Evolutionary conservation across 768 basidiomycete species (phyloP).

Genomic region (Suillus variegatus): DNA sequence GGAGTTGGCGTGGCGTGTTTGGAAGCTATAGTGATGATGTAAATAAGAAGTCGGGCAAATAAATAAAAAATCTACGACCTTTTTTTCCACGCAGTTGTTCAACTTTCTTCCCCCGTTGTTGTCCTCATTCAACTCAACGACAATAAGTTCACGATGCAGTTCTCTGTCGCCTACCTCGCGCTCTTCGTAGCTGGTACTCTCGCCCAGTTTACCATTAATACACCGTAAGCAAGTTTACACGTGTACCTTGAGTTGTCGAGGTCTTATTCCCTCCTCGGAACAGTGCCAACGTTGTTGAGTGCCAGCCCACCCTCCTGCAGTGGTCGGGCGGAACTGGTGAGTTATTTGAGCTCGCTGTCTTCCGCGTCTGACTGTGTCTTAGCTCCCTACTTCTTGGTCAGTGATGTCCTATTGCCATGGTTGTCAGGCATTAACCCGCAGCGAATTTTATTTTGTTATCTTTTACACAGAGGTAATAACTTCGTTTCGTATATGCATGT

Average conservation of each 20-base stretch:
- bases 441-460: background rate
- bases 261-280: conserved; percentile 12
- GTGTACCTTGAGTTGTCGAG: background rate
- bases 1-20: conserved; percentile 9
- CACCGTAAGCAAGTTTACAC: conserved; percentile 56
- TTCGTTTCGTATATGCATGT: background rate
- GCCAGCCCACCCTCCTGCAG: conserved; percentile 53
- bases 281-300: conserved; percentile 53
- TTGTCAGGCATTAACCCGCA: background rate
- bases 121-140: conserved; percentile 16
- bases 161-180: conserved; percentile 37
- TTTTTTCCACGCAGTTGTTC: conserved; percentile 29
- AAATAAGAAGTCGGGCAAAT: conserved; percentile 28
- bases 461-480: conserved; percentile 39
- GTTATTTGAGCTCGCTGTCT: conserved; percentile 22
- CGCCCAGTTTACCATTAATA: conserved; percentile 63
- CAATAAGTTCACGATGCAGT: conserved; percentile 46
- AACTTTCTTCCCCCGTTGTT: conserved; percentile 24
- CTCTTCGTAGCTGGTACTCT: conserved; percentile 43
- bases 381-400: conserved; percentile 70
- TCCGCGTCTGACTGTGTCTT: background rate
- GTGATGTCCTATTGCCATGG: conserved; percentile 26
- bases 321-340: conserved; percentile 62
- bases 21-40: conserved; percentile 8
- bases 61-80: conserved; percentile 22